Base-by-base conservation (phyloP, 1,284 basidiomycete genomes). In the Xerocomus nothofagi region DNA sequence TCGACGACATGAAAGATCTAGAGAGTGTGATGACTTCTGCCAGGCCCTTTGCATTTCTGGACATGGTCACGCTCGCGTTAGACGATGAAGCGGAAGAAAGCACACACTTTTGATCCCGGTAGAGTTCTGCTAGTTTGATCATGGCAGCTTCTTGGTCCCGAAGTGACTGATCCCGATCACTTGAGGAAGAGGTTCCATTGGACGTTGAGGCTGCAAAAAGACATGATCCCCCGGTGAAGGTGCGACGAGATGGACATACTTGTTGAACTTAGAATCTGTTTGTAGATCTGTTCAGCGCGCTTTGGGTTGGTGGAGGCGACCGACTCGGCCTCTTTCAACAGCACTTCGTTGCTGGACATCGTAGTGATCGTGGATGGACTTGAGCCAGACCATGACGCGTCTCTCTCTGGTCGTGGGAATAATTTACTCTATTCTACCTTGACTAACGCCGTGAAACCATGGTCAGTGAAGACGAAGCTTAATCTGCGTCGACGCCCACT, bases 1-100 rank as follows among this genome's bases (percentile, higher is more conserved):
- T 93, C 14, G 89, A 88, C 0, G 91, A 88, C 85, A 98, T 93
- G 75, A 97, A 96, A 0, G 86, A 81, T 47, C 94, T 78, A 0
- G 93, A 96, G 27, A 88, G 80, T 0, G 85, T 88, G 47, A 98
- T 91, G 12, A 97, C 86, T 51, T 92, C 82, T 2, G 94, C 91
- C 2, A 99, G 78, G 21, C 89, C 90, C 54, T 86, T 71, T 6
- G 91, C 85, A 73, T 98, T 90, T 61, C 92, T 95, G 57, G 6
- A 37, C 24, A 47, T 3, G 3, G 21, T 52, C 39, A 50, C 23
- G 26, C 17, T 47, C 31, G 18, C 18, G 6, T 34, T 8, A 14
- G 12, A 26, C 6, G 29, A 27, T 21, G 4, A n/a, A 15, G 14
- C 9, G 24, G n/a, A 6, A 10, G 6, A 34, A 32, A n/a, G 21